These are phyloP conservation scores for Agrocybe pediades DNA, from an alignment of 768 basidiomycete species.

Conservation along the genomic window DNA sequence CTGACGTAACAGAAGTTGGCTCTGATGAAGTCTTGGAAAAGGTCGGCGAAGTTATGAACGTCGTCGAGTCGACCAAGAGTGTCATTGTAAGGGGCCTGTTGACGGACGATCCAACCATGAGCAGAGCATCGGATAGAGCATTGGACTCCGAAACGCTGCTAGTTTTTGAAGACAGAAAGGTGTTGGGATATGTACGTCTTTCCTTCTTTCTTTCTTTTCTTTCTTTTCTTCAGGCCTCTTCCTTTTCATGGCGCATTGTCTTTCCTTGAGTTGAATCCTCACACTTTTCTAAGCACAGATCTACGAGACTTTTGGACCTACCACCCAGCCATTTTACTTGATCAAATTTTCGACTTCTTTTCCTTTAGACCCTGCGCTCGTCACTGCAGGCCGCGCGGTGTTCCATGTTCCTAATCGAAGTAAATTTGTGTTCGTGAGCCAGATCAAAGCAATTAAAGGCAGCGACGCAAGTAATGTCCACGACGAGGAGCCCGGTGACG, in stretches of 20 bases:
- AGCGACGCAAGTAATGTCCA: conserved; percentile 94
- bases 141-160: conserved; percentile 90
- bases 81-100: conserved; percentile 72
- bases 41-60: conserved; percentile 77
- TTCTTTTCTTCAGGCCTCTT: neutral
- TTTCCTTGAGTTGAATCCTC: conserved; percentile 17
- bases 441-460: conserved; percentile 73
- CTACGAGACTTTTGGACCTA: conserved; percentile 95
- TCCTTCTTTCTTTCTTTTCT: neutral
- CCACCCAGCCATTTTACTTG: conserved; percentile 87
- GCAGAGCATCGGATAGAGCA: conserved; percentile 57
- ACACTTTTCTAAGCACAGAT: conserved; percentile 49
- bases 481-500: conserved; percentile 90
- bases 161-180: conserved; percentile 85
- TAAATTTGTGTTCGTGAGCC: conserved; percentile 79
- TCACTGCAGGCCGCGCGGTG: conserved; percentile 60
- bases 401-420: conserved; percentile 84
- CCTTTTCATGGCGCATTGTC: conserved; percentile 3
- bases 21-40: conserved; percentile 67
- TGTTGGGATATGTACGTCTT: conserved; percentile 83
- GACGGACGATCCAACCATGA: conserved; percentile 32
- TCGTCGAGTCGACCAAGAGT: conserved; percentile 57
- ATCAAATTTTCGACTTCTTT: conserved; percentile 74
- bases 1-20: conserved; percentile 64
- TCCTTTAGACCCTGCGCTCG: conserved; percentile 58